Evolutionary conservation across 2,329 filamentous ascomycete species (phyloP), one percentile per base, ranked within the genome.

Genomic region (Fusarium gaditjirri): DNA sequence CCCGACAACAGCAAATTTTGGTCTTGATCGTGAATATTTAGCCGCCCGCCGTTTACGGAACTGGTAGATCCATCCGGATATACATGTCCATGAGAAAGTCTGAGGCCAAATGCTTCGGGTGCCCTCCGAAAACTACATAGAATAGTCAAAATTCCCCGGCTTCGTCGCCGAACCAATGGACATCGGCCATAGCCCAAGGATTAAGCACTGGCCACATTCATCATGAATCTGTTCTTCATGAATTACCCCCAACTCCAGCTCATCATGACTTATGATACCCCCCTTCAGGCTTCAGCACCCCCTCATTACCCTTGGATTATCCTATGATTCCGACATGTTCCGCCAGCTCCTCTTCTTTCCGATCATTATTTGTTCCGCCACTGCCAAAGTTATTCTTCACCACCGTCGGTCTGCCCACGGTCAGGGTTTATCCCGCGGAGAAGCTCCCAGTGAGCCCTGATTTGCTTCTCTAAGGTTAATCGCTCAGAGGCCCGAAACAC

Each of bases 351-450:
- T 61, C 33, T 59, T 11, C 39, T 49, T 61, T 53, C 73, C 75
- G 71, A 62, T 42, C 56, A 54, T 59, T 73, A 54, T 38, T 71
- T 62, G 68, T 46, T 42, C 59, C 56, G 31, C 59, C 53, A 47
- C 72, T 49, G 41, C 61, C 49, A 53, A 17, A 73, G 62, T 14
- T 25, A 35, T 44, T 47, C 25, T 62, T 55, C 52, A 72, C n/a
- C 33, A n/a, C 66, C 68, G 62, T 76, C 72, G 65, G 72, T 72
- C 72, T 76, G 69, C 69, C 62, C 65, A 73, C 38, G 41, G 57
- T 50, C 65, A 57, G 57, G 54, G 44, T 53, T 43, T n/a, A 27
- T 56, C 55, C 59, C 53, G 57, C 49, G 61, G 64, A 67, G 41
- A 61, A 64, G 54, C 35, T 46, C 39, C 55, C 54, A 47, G 36